Base-by-base conservation (phyloP, 345 rosid species). In the Sonneratia alba region DNA sequence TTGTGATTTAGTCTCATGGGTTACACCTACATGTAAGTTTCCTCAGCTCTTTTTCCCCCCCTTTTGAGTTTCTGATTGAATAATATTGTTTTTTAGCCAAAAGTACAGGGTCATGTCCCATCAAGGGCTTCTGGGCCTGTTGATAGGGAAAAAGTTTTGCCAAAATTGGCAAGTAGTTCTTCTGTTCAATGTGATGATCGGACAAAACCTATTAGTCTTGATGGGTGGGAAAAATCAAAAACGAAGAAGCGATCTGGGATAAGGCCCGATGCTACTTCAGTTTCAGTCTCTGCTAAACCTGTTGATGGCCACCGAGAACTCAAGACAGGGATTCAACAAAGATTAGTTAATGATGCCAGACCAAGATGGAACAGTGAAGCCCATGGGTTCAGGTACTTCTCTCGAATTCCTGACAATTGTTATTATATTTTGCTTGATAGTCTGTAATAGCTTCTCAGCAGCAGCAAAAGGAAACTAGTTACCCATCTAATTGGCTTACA, bases 151-250 rank as follows among this genome's bases (percentile, higher is more conserved):
- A 88, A 84, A 82, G 96, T 92, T 72, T 74, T 85, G 76, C 82
- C 73, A 48, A 85, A 89, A 79, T 75, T 86, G 74, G 83, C 90
- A 70, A 87, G 76, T 84, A 82, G 79, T 72, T 87, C 81, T 75
- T 77, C 77, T 45, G 78, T 83, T 78, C 92, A 83, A 74, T 83
- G 84, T 76, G 97, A 95, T 71, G 97, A 95, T 73, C 90, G 84
- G 82, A 83, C 85, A 77, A 78, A 84, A 78, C 68, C 91, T 63
- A 79, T 85, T 75, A 85, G 89, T 37, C 83, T 83, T 79, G 99
- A 95, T 69, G 94, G 94, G 66, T 95, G 98, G 97, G 98, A 92
- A 78, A 95, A 89, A 82, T 72, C 94, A 69, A 95, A 87, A 83
- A 80, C 88, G 90, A 95, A 88, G 84, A 95, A 89, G 75, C 96